Base-by-base conservation (phyloP, 2,329 filamentous ascomycete species). In the Fusarium sp. region DNA sequence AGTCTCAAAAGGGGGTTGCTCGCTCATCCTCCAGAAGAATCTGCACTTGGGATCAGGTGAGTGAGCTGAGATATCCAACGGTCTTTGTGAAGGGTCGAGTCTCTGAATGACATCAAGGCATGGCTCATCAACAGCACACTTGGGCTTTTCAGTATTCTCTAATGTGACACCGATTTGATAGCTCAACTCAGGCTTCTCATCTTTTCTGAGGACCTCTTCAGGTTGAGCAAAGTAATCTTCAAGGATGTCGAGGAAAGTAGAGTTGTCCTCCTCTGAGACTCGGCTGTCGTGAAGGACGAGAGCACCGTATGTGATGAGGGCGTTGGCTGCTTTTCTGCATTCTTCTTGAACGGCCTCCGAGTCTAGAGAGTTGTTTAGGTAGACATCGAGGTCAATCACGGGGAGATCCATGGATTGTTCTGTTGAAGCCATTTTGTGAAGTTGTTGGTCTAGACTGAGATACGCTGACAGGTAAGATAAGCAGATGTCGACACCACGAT, bases 161-260 rank as follows among this genome's bases (percentile, higher is more conserved):
- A 91, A 86, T 38, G 89, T 91, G 47, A 90, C 89, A 72, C 89
- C 89, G 56, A 91, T 85, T 81, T 91, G 89, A 82, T 89, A 90
- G 77, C 86, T 85, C 32, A 90, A 82, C 77, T 87, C 87, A 11
- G 89, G 89, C 6, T 88, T 85, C 82, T 90, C 88, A 73, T 91
- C 89, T 41, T 78, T 78, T 55, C 79, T 80, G 41, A 90, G 83
- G 6, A 77, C 79, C 14, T 79, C 83, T 24, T 82, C 81, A 22
- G 88, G 86, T 80, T 90, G 89, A 39, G 88, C 88, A 77, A 91
- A 91, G 83, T 91, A 91, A 82, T 90, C 88, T 81, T 91, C 89
- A n/a, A 90, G 85, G 42, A 91, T 83, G 79, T 91, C 88, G 64
- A 91, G 86, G 75, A 91, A 91, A 61, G 83, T 81, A 32, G 82